Base-by-base conservation (phyloP, 352 stramenopile genomes). In the Blastocystis sp. region DNA sequence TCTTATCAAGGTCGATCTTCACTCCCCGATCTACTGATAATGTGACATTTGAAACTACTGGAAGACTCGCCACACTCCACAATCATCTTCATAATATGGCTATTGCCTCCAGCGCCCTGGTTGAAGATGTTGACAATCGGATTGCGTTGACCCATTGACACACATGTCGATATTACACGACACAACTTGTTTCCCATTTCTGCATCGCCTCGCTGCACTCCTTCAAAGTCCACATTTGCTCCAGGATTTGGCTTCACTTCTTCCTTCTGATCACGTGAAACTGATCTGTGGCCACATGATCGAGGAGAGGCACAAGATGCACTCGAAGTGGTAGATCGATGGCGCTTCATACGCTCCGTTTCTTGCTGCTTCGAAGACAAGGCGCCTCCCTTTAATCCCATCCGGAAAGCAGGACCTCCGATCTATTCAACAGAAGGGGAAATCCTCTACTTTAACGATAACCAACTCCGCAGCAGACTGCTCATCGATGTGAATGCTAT, bases 101-200 rank as follows among this genome's bases (percentile, higher is more conserved):
- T 97, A 92, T 99, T 99, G 75, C 97, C 97, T 90, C 97, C 97
- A 45, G 97, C 97, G 78, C 97, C 97, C 92, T 99, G 97, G 93
- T 99, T 97, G 92, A 99, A 97, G 62, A 99, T 98, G 56, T 95
- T 98, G 37, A 99, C 93, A 88, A 99, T 99, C 9, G 97, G 97
- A 93, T 99, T 99, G 68, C 94, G 92, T 30, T 98, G 95, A 9
- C 96, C 96, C 7, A 99, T 91, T 91, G 99, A 96, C 66, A 98
- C 96, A 90, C 97, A 99, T 4, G 96, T 96, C 88, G 96, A 94
- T 91, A 99, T 98, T 13, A 99, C 93, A 91, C 98, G 95, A 93
- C 99, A 99, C 93, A 99, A 95, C 81, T 98, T 97, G 93, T 98
- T 99, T 91, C 98, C 96, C 97, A 99, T 99, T 93, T 99, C 97